Conservation (phyloP, 2,329 filamentous ascomycete genomes). For the Ophiocordyceps camponoti-leonardi region DNA sequence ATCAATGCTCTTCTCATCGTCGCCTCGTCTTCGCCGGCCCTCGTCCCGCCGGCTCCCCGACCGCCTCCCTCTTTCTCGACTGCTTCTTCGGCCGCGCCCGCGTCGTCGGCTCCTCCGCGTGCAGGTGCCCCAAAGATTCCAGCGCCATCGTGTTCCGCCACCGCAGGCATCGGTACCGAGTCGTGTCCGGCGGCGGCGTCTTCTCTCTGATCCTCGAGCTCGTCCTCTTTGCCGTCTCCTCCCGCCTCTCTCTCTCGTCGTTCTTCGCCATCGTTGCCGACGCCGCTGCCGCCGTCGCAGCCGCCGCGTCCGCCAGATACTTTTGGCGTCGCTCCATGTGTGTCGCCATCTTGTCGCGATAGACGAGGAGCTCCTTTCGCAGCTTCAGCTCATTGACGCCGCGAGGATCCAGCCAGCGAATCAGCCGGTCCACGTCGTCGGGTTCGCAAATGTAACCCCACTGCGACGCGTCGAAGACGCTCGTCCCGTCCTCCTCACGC, state of each 20-base stretch:
- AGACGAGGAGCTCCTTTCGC: conserved; percentile 67
- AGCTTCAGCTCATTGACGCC: conserved; percentile 77
- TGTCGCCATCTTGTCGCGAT: conserved; percentile 55
- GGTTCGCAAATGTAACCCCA: conserved; percentile 88
- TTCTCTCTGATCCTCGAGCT: conserved; percentile 28
- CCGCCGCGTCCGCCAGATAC: conserved; percentile 33
- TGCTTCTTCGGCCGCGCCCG: conserved; percentile 32
- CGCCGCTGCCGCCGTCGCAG: conserved; percentile 19
- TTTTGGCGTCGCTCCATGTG: conserved; percentile 67
- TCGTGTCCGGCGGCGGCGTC: conserved; percentile 28
- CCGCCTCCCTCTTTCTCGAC: conserved; percentile 31
- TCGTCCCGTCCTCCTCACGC: conserved; percentile 68
- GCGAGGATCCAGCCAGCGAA: conserved; percentile 76
- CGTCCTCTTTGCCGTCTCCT: conserved; percentile 22
- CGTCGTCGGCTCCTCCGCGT: conserved; percentile 36
- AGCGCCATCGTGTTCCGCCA: conserved; percentile 41
- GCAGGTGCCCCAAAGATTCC: conserved; percentile 38
- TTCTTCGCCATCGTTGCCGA: conserved; percentile 11
- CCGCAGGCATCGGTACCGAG: conserved; percentile 29
- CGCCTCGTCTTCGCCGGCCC: conserved; percentile 14
- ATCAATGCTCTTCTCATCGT: conserved; percentile 5
- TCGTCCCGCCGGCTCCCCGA: conserved; percentile 10
- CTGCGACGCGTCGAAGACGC: conserved; percentile 57
- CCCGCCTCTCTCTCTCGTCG: conserved; percentile 22
- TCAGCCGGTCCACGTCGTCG: conserved; percentile 57